Conservation (phyloP, 305 asterid species). For the Fraxinus latifolia region DNA sequence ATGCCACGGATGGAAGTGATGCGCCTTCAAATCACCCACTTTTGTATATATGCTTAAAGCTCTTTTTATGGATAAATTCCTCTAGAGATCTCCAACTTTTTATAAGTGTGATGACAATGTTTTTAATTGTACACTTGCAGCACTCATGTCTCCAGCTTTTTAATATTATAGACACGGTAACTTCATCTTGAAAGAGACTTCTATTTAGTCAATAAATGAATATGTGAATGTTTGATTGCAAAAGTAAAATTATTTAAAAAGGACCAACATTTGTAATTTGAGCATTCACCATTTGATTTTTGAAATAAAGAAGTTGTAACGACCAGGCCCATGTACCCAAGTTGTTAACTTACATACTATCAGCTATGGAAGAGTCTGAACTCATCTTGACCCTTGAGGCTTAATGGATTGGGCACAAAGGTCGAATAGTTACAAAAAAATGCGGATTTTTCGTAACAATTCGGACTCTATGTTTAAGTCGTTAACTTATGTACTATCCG, state of each 20-base stretch:
- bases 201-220: not conserved
- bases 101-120: not conserved
- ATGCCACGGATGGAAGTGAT: constrained; percentile 33
- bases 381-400: not conserved
- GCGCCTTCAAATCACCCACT: constrained; percentile 33
- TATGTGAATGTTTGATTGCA: not conserved
- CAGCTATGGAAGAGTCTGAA: not conserved
- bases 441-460: too few species aligned
- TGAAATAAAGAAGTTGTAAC: not conserved
- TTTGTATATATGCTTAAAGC: constrained; percentile 25
- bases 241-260: too few species aligned
- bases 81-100: not conserved
- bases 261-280: not conserved
- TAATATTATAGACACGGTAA: not conserved
- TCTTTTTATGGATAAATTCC: not conserved
- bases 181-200: not conserved
- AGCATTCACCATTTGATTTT: not conserved
- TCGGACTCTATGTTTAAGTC: not conserved
- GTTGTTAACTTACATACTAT: too few species aligned
- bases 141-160: not conserved
- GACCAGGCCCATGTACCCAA: not conserved
- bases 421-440: too few species aligned
- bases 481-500: too few species aligned
- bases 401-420: not conserved
- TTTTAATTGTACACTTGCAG: not conserved